phyloP scores from a whole-genome alignment of 2,329 filamentous ascomycete species.

The Xylaria sp. region DNA sequence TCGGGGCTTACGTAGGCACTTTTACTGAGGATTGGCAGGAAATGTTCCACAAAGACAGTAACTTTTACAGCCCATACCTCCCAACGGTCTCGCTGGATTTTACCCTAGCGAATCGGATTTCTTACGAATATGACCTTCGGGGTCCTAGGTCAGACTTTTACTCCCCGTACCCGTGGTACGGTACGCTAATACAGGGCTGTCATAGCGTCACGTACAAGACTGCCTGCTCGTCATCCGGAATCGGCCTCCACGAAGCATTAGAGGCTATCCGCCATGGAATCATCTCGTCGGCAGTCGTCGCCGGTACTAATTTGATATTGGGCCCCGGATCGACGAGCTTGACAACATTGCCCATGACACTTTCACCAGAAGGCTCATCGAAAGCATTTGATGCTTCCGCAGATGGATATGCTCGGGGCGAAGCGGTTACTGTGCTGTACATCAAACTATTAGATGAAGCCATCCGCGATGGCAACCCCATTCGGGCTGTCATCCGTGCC shows the following conservation, averaged over 20 bases:
- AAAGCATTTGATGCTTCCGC: slow-evolving; percentile 28
- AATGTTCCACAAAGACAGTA: slow-evolving; percentile 27
- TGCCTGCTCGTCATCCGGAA: slow-evolving; percentile 40
- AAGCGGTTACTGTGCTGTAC: slow-evolving; percentile 25
- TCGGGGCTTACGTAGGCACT: slow-evolving; percentile 39
- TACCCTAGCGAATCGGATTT: slow-evolving; percentile 28
- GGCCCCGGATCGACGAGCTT: slow-evolving; percentile 20
- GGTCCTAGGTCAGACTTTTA: slow-evolving; percentile 20
- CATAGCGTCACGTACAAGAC: slow-evolving; percentile 25
- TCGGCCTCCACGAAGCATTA: slow-evolving; percentile 39
- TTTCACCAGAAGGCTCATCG: slow-evolving; percentile 27
- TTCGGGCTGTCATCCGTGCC: slow-evolving; percentile 24
- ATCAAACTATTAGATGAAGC: slow-evolving; percentile 23
- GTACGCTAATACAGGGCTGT: not conserved
- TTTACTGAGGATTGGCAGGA: slow-evolving; percentile 39
- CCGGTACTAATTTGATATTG: slow-evolving; percentile 34
- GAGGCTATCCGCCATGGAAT: slow-evolving; percentile 32
- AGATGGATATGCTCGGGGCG: slow-evolving; percentile 26
- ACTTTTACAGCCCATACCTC: slow-evolving; percentile 18
- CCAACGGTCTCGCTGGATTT: slow-evolving; percentile 18
- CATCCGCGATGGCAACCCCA: slow-evolving; percentile 3
- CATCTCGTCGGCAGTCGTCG: slow-evolving; percentile 36
- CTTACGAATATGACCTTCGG: slow-evolving; percentile 12
- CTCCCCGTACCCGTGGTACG: too few species aligned
- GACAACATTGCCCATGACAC: slow-evolving; percentile 14